phyloP scores from a whole-genome alignment of 2,329 filamentous ascomycete genomes.

The Talaromyces sp. region DNA sequence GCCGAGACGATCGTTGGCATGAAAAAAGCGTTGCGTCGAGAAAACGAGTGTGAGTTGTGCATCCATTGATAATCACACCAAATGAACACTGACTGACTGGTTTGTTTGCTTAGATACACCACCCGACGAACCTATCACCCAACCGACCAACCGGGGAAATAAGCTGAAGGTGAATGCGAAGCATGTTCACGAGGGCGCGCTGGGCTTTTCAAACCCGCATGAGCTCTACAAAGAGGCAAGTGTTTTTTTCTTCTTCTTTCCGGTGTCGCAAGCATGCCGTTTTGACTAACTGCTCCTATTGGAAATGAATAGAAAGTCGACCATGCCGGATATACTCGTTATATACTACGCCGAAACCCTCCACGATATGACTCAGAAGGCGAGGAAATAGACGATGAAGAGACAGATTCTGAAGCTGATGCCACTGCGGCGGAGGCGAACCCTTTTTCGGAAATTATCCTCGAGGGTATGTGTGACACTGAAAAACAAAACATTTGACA shows the following conservation, averaged over 20 bases:
- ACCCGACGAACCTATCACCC: constrained; percentile 50
- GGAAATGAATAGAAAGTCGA: constrained; percentile 49
- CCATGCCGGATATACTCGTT: constrained; percentile 58
- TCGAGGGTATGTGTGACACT: constrained; percentile 47
- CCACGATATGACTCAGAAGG: constrained; percentile 60
- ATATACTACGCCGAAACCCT: constrained; percentile 57
- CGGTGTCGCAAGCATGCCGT: background rate
- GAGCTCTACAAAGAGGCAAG: constrained; percentile 54
- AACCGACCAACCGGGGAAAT: constrained; percentile 57
- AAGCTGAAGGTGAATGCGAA: constrained; percentile 57
- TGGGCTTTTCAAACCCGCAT: constrained; percentile 49
- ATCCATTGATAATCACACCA: background rate
- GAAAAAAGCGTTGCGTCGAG: constrained; percentile 48
- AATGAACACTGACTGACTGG: background rate
- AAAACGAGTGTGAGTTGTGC: constrained; percentile 37
- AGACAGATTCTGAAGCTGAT: constrained; percentile 56
- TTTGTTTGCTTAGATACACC: constrained; percentile 26
- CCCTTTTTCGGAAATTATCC: constrained; percentile 54
- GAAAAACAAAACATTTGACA: background rate
- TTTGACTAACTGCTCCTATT: background rate
- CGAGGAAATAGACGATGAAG: constrained; percentile 55
- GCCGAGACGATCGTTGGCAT: constrained; percentile 53
- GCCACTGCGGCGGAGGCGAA: constrained; percentile 57
- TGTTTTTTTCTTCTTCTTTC: constrained; percentile 9
- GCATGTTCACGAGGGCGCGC: constrained; percentile 52